Evolutionary conservation across 2,329 filamentous ascomycete genomes (phyloP).

Genomic region (Fusarium concolor): DNA sequence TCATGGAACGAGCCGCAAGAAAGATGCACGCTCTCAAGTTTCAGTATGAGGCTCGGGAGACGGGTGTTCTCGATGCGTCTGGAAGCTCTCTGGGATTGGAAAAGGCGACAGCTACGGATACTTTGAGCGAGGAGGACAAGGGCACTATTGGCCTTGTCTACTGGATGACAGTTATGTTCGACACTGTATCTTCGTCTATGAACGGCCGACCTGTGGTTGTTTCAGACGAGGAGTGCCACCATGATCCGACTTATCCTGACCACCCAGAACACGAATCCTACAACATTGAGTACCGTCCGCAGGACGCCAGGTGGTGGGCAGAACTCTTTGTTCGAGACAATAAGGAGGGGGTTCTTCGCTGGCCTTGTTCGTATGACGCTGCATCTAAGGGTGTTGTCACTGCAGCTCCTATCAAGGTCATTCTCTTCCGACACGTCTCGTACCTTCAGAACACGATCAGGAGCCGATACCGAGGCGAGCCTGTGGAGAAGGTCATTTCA

Average conservation of each 20-base stretch:
- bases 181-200: constrained; percentile 68
- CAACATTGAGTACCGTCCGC: constrained; percentile 35
- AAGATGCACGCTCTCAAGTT: constrained; percentile 55
- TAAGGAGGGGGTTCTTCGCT: constrained; percentile 51
- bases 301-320: constrained; percentile 49
- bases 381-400: constrained; percentile 62
- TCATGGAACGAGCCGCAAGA: constrained; percentile 53
- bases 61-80: constrained; percentile 42
- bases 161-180: constrained; percentile 71
- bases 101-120: constrained; percentile 36
- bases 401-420: constrained; percentile 68
- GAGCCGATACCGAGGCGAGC: constrained; percentile 50
- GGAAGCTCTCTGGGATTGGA: constrained; percentile 44
- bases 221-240: constrained; percentile 55
- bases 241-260: constrained; percentile 47
- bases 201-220: constrained; percentile 54
- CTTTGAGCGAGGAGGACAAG: constrained; percentile 48
- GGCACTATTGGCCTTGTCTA: constrained; percentile 67
- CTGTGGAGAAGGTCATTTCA: constrained; percentile 61
- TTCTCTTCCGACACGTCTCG: constrained; percentile 67
- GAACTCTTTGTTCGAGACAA: constrained; percentile 51
- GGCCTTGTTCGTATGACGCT: constrained; percentile 66
- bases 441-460: constrained; percentile 65
- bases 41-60: constrained; percentile 48
- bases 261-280: constrained; percentile 36